These are phyloP conservation scores for Cryphonectria carpinicola DNA, from an alignment of 2,329 filamentous ascomycete genomes.

Conservation along the genomic window DNA sequence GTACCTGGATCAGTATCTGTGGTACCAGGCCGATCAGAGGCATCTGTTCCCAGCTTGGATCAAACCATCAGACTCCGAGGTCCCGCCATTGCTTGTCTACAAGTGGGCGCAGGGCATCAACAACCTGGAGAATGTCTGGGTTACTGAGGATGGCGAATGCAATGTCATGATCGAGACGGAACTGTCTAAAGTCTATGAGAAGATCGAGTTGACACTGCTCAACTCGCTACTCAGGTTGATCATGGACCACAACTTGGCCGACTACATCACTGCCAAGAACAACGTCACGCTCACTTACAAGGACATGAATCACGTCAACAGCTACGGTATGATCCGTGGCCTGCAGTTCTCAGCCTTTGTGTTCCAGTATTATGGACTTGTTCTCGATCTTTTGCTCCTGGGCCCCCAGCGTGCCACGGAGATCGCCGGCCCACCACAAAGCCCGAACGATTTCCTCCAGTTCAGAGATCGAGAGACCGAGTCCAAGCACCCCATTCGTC, in stretches of 20 bases:
- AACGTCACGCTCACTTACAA: slow-evolving; percentile 99
- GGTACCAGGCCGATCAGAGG: slow-evolving; percentile 98
- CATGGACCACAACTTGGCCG: slow-evolving; percentile 99
- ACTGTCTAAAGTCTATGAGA: slow-evolving; percentile 98
- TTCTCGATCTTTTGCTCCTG: slow-evolving; percentile 88
- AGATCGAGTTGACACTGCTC: slow-evolving; percentile 94
- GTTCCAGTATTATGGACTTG: slow-evolving; percentile 97
- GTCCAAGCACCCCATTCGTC: slow-evolving; percentile 87
- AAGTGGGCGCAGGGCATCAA: slow-evolving; percentile 99
- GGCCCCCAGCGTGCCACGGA: slow-evolving; percentile 96
- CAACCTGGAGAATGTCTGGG: slow-evolving; percentile 95
- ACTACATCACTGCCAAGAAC: slow-evolving; percentile 99
- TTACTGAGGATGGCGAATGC: slow-evolving; percentile 90
- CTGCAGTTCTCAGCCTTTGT: slow-evolving; percentile 98
- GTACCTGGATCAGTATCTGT: slow-evolving; percentile 96
- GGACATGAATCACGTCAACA: slow-evolving; percentile 99
- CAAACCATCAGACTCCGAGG: slow-evolving; percentile 97
- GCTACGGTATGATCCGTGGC: slow-evolving; percentile 96
- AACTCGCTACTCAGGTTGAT: slow-evolving; percentile 92
- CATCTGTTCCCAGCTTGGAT: slow-evolving; percentile 99
- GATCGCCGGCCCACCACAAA: slow-evolving; percentile 91
- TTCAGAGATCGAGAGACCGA: slow-evolving; percentile 94
- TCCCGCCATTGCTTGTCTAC: slow-evolving; percentile 90
- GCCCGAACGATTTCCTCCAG: slow-evolving; percentile 95
- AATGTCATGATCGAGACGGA: slow-evolving; percentile 99